Evolutionary conservation across 805 yeast genomes (phyloP).

Genomic region (Yamadazyma sp.): DNA sequence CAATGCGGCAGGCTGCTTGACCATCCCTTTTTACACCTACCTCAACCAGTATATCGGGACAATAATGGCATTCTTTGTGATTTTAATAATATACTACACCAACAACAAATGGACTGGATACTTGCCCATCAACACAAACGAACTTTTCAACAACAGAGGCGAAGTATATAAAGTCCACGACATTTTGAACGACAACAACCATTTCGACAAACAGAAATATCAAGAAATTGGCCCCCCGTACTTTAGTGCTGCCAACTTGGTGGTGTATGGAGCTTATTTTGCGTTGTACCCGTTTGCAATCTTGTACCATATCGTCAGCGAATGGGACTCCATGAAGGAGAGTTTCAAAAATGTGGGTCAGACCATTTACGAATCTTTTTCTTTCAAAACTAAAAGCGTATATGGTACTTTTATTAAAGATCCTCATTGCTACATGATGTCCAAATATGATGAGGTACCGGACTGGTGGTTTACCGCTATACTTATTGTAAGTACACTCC

Average conservation of each 20-base stretch:
- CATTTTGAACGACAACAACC: slow-evolving; percentile 43
- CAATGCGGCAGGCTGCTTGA: slow-evolving; percentile 37
- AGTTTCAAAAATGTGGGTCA: slow-evolving; percentile 37
- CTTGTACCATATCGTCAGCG: slow-evolving; percentile 46
- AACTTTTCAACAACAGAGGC: slow-evolving; percentile 53
- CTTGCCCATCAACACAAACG: slow-evolving; percentile 53
- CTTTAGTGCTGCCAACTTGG: slow-evolving; percentile 61
- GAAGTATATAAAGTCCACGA: slow-evolving; percentile 45
- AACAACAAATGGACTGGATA: slow-evolving; percentile 51
- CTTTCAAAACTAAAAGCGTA: slow-evolving; percentile 14
- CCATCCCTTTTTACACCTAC: slow-evolving; percentile 45
- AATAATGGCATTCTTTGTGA: slow-evolving; percentile 31
- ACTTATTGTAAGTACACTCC: slow-evolving; percentile 45
- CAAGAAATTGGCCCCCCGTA: slow-evolving; percentile 63
- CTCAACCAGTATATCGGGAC: slow-evolving; percentile 41
- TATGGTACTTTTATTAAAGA: slow-evolving; percentile 39
- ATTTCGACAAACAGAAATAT: slow-evolving; percentile 49
- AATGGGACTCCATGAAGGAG: slow-evolving; percentile 42
- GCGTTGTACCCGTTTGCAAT: slow-evolving; percentile 57
- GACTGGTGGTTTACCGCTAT: slow-evolving; percentile 64
- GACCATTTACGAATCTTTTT: slow-evolving; percentile 23
- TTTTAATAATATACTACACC: slow-evolving; percentile 40
- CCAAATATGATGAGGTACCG: slow-evolving; percentile 66
- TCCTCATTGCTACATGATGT: slow-evolving; percentile 59
- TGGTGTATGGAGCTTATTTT: slow-evolving; percentile 57